Conservation (phyloP, 352 stramenopile species). For the Phytophthora pistaciae region DNA sequence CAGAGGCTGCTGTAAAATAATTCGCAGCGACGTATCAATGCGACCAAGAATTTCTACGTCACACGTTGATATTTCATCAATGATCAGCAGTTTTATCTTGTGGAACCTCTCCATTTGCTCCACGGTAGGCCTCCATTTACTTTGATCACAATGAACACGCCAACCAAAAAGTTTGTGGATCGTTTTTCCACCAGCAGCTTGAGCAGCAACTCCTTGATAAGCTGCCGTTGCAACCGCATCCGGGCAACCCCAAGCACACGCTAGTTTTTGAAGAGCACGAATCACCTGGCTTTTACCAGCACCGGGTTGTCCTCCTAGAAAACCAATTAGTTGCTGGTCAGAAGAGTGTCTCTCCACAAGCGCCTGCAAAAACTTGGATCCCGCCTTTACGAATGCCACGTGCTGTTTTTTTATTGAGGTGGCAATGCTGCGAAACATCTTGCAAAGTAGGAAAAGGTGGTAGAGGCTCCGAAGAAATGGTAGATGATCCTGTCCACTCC, state of each 20-base stretch:
- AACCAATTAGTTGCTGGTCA: too few relatives aligned
- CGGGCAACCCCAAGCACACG: background rate
- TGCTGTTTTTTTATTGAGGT: too few relatives aligned
- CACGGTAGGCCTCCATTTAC: background rate
- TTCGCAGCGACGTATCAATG: background rate
- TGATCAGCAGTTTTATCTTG: constrained; percentile 2
- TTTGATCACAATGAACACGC: constrained; percentile 3
- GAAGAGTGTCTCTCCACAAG: too few relatives aligned
- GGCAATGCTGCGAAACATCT: too few relatives aligned
- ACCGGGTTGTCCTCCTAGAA: too few relatives aligned
- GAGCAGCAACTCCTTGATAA: constrained; percentile 2
- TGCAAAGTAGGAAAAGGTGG: too few relatives aligned
- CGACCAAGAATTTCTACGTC: background rate
- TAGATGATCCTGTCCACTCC: too few relatives aligned
- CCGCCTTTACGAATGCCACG: too few relatives aligned
- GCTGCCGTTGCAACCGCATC: constrained; percentile 1
- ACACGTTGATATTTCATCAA: constrained; percentile 3
- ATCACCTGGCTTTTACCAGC: background rate
- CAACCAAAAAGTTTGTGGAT: constrained; percentile 13
- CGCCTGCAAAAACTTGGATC: too few relatives aligned
- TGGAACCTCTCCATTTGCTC: background rate
- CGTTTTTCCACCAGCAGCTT: constrained; percentile 1
- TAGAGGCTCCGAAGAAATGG: too few relatives aligned
- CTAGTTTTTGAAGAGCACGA: background rate
- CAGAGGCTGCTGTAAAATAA: background rate